A percentile compares a stretch with the other conserved stretches of the same genome.
Evolutionary conservation across 306 rosid genomes (phyloP).

Genomic region (Acacia confusa): DNA sequence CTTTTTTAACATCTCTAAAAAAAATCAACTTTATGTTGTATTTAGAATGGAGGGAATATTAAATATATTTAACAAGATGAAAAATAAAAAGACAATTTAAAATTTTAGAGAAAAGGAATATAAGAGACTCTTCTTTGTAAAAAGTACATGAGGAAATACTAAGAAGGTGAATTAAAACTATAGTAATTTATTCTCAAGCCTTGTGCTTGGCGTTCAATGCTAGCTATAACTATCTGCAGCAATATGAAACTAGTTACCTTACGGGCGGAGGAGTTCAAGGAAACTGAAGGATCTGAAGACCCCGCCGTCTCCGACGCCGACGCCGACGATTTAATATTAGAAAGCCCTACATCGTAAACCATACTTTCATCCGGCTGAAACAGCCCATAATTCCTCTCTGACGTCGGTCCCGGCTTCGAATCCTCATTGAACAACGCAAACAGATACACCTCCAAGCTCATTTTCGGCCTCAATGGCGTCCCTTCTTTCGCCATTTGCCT

Average conservation of each 20-base stretch:
- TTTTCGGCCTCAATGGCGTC: constrained; percentile 79
- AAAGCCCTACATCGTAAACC: constrained; percentile 74
- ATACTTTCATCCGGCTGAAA: constrained; percentile 75
- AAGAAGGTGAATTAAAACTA: not conserved
- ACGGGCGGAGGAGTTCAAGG: constrained; percentile 68
- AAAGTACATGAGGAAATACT: too few relatives aligned
- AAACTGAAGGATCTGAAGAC: constrained; percentile 49
- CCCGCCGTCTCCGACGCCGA: not conserved
- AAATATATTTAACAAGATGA: too few relatives aligned
- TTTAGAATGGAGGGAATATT: too few relatives aligned
- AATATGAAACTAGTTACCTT: constrained; percentile 51
- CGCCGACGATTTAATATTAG: constrained; percentile 36
- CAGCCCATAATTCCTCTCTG: constrained; percentile 85
- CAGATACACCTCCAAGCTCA: constrained; percentile 74
- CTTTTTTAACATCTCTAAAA: too few relatives aligned
- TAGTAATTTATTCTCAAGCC: not conserved
- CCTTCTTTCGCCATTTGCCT: constrained; percentile 84
- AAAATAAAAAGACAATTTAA: too few relatives aligned
- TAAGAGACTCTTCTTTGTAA: too few relatives aligned
- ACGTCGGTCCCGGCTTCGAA: constrained; percentile 80
- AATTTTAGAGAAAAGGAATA: too few relatives aligned
- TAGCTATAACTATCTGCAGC: not conserved
- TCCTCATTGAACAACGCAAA: constrained; percentile 92
- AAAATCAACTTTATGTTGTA: too few relatives aligned
- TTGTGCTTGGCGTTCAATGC: not conserved